Conservation (phyloP, 768 basidiomycete species). For the Kwoniella shandongensis region DNA sequence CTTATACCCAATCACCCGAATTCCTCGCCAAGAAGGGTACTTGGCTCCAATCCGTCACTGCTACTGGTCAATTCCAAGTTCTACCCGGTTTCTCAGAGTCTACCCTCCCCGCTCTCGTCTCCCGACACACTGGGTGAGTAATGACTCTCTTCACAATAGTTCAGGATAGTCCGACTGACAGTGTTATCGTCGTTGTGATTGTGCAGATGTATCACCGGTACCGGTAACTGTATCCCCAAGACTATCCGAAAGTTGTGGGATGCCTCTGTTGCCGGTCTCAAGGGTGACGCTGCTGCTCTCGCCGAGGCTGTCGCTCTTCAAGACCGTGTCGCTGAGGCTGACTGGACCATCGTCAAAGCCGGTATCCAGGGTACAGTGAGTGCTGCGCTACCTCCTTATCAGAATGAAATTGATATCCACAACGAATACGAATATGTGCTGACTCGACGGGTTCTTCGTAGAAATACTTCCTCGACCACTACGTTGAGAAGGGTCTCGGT, state of each 20-base stretch:
- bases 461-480: slow-evolving; percentile 54
- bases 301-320: slow-evolving; percentile 52
- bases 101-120: slow-evolving; percentile 63
- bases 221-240: slow-evolving; percentile 55
- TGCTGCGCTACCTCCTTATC: too few relatives aligned
- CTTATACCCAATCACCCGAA: slow-evolving; percentile 55
- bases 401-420: too few relatives aligned
- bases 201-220: slow-evolving; percentile 60
- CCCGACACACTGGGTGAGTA: slow-evolving; percentile 62
- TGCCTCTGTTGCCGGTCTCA: slow-evolving; percentile 46
- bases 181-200: neutral
- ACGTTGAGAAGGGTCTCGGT: slow-evolving; percentile 50
- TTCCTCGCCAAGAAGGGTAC: slow-evolving; percentile 43
- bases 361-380: slow-evolving; percentile 50
- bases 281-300: slow-evolving; percentile 45
- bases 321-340: slow-evolving; percentile 52
- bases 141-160: too few relatives aligned
- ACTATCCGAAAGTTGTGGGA: slow-evolving; percentile 55
- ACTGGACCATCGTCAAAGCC: slow-evolving; percentile 54
- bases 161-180: too few relatives aligned
- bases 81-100: slow-evolving; percentile 74
- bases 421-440: neutral
- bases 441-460: slow-evolving; percentile 3
- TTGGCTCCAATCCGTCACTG: slow-evolving; percentile 59
- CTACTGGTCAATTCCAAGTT: slow-evolving; percentile 55